A percentile compares a stretch with the other conserved stretches of the same genome.
Evolutionary conservation across 73 alveolate species (phyloP).

Genomic region (Blepharisma stoltei): DNA sequence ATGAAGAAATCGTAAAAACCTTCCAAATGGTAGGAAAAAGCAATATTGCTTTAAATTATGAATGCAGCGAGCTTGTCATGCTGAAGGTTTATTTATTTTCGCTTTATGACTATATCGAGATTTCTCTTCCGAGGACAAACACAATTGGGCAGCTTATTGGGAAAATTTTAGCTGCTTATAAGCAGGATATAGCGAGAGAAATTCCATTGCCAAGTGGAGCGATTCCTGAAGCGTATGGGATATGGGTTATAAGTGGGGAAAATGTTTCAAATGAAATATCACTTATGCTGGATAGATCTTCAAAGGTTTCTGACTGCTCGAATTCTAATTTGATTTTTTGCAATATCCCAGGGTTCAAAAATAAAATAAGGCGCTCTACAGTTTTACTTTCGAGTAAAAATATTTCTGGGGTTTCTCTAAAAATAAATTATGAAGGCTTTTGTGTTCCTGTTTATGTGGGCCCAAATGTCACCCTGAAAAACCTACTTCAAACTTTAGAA

Average conservation of each 20-base stretch:
- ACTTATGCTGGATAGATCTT: neutral
- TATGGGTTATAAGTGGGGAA: constrained; percentile 9
- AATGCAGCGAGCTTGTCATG: neutral
- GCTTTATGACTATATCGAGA: neutral
- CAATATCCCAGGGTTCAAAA: neutral
- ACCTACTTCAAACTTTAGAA: neutral
- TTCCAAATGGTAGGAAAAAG: too few species aligned
- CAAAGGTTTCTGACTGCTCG: neutral
- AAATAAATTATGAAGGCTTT: neutral
- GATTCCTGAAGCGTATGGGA: neutral
- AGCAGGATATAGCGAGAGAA: neutral
- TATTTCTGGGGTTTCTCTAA: neutral
- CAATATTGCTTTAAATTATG: too few species aligned
- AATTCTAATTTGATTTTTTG: neutral
- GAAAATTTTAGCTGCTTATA: neutral
- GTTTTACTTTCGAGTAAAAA: neutral
- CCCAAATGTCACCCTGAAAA: neutral
- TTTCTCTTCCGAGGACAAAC: constrained; percentile 10
- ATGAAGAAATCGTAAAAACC: too few species aligned
- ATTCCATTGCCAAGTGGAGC: constrained; percentile 15
- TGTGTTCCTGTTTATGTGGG: neutral
- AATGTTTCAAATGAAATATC: neutral
- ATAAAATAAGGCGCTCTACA: neutral
- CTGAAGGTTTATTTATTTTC: neutral
- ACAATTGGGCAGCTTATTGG: constrained; percentile 15